phyloP scores from a whole-genome alignment of 2,329 filamentous ascomycete species.

The Elsinoe perseae region DNA sequence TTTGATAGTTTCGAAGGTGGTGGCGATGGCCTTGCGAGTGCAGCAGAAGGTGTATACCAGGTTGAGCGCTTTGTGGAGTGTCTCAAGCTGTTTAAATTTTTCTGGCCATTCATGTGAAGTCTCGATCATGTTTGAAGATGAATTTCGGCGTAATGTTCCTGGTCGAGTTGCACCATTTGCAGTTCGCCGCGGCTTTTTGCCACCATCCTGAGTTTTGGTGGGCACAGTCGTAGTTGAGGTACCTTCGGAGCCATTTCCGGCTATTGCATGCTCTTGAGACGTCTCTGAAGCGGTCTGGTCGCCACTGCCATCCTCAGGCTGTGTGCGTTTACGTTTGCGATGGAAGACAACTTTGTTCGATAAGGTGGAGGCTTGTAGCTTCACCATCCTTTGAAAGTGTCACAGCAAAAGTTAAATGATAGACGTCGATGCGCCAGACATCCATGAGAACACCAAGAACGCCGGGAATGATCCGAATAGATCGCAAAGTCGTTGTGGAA shows the following conservation, averaged over 20 bases:
- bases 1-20: slow-evolving; percentile 83
- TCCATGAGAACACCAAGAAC: background rate
- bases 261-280: background rate
- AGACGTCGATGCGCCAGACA: background rate
- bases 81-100: slow-evolving; percentile 62
- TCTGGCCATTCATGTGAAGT: slow-evolving; percentile 62
- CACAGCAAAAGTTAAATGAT: background rate
- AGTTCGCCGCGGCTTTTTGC: slow-evolving; percentile 43
- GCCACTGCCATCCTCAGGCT: slow-evolving; percentile 13
- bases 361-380: slow-evolving; percentile 42
- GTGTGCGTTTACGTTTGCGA: slow-evolving; percentile 37
- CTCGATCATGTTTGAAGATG: slow-evolving; percentile 47
- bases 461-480: background rate
- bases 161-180: slow-evolving; percentile 23
- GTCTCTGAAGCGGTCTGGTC: background rate
- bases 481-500: too few species aligned
- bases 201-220: slow-evolving; percentile 52
- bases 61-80: slow-evolving; percentile 77
- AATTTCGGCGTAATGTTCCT: slow-evolving; percentile 34
- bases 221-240: slow-evolving; percentile 40
- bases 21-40: slow-evolving; percentile 83
- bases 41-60: slow-evolving; percentile 92
- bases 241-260: background rate
- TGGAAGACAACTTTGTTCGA: slow-evolving; percentile 39
- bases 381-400: slow-evolving; percentile 32